These are phyloP conservation scores for Cryptococcus sp. DNA, from an alignment of 1,284 basidiomycete species.

Conservation along the genomic window DNA sequence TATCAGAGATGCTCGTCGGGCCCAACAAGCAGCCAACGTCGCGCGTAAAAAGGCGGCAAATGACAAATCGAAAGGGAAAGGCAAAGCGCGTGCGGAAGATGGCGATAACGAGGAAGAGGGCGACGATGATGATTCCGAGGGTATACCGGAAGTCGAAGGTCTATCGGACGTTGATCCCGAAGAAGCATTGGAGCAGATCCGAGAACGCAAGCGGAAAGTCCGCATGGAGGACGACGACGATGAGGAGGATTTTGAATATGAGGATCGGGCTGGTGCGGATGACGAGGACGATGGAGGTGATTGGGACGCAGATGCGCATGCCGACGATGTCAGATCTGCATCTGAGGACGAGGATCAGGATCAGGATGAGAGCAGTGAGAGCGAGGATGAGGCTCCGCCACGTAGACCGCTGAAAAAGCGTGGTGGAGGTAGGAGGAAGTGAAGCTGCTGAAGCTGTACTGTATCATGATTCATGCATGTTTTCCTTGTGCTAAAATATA, in stretches of 20 bases:
- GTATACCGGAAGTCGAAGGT: conserved; percentile 53
- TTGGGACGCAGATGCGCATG: conserved; percentile 51
- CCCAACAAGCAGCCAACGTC: conserved; percentile 87
- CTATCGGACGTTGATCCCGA: conserved; percentile 50
- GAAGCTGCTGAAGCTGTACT: too few species aligned
- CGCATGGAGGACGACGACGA: conserved; percentile 40
- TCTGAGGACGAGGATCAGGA: conserved; percentile 43
- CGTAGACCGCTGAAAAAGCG: conserved; percentile 14
- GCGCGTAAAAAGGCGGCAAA: conserved; percentile 67
- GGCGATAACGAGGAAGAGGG: conserved; percentile 53
- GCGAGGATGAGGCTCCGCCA: conserved; percentile 33
- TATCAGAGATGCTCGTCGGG: conserved; percentile 70
- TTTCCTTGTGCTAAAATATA: too few species aligned
- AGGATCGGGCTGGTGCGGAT: conserved; percentile 60
- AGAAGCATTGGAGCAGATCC: conserved; percentile 43
- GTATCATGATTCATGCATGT: too few species aligned
- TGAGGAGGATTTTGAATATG: conserved; percentile 47
- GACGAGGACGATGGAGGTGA: conserved; percentile 56
- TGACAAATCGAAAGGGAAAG: conserved; percentile 31
- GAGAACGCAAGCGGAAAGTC: conserved; percentile 35
- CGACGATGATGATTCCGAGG: conserved; percentile 50
- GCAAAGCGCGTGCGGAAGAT: conserved; percentile 36
- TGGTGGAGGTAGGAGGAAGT: conserved; percentile 9
- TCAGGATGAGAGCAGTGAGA: conserved; percentile 33
- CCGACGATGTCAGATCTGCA: conserved; percentile 56